Evolutionary conservation across 257 asterid genomes (phyloP), one percentile per base, ranked within the genome.

Genomic region (Solanum rostratum): DNA sequence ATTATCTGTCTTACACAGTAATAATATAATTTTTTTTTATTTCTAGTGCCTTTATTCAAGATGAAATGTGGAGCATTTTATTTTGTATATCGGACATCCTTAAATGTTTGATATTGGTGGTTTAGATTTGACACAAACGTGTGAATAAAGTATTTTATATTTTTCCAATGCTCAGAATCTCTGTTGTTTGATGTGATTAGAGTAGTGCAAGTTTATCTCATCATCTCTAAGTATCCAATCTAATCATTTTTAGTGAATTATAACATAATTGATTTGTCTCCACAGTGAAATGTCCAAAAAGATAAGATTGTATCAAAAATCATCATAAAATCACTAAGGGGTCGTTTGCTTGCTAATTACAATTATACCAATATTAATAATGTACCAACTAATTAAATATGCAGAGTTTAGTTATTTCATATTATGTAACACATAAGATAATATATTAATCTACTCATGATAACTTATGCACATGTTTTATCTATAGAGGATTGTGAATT

Each of bases 171-270:
- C 24, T 49, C 54, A 70, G 71, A 89, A 87, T 88, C 87, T 82
- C 82, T 83, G 46, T 88, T 87, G 83, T 87, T 84, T 79, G 83
- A 90, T 78, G 89, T 88, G 95, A 91, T 90, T 80, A 82, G 63
- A 85, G 90, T 74, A 85, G 90, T 79, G 76, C 70, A 86, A 85
- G 69, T 49, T 84, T 85, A 82, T 78, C 83, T 37, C 63, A 50
- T 84, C 83, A 71, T 85, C 84, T 54, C 74, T 87, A 85, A 86
- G 84, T 87, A 86, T 91, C 91, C 89, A 90, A 83, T 43, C 85
- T 85, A 89, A 91, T 89, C 91, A 89, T 88, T 84, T 87, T 89
- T 87, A 87, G 90, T 87, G 87, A 88, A 86, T 79, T 82, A 79
- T 86, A 22, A 74, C 59, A 50, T 78, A 50, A 27, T 50, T 74